Base-by-base conservation (phyloP, 2,329 filamentous ascomycete species). In the Cladophialophora immunda region DNA sequence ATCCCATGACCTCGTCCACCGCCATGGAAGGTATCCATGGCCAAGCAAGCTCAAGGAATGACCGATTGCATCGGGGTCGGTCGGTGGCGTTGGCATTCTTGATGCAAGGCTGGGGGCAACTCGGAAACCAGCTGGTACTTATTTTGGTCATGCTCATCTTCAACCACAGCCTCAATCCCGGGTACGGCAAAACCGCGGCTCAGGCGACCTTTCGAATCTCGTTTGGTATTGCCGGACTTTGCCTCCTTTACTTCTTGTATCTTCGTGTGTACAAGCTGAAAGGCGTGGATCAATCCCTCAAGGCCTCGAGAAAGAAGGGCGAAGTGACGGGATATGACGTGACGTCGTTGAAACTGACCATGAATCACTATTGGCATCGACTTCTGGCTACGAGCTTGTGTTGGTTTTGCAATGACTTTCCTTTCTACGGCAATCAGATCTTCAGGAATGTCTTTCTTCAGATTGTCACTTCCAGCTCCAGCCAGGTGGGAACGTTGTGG, bases 381-480 rank as follows among this genome's bases (percentile, higher is more conserved):
- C 58, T 60, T 22, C 25, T 60, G 15, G 58, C 58, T 17, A 60
- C 58, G n/a, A 60, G 58, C 29, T 11, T 60, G 4, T 47, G 58
- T 30, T 98, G 94, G 94, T 98, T 94, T 80, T 92, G 90, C 82
- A 98, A 98, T 79, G 94, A 98, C 76, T 91, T 97, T 72, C 97
- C 97, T 86, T 98, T 97, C 84, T 97, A 98, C 83, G 94, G 94
- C 73, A 97, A 97, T 89, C 97, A 97, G 86, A 90, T 97, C 60
- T 97, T 97, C 87, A 93, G 97, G 81, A 87, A 86, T 69, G 87
- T 94, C 77, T 97, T 97, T 81, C 97, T 97, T 81, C 83, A 83
- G 36, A 90, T 95, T 75, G 89, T 97, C 72, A 91, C 89, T 59
- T 85, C 88, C 70, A 81, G 84, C 41, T 92, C 91, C 4, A 87